Conservation (phyloP, 495 filamentous ascomycete genomes). For the Neurospora sp. region DNA sequence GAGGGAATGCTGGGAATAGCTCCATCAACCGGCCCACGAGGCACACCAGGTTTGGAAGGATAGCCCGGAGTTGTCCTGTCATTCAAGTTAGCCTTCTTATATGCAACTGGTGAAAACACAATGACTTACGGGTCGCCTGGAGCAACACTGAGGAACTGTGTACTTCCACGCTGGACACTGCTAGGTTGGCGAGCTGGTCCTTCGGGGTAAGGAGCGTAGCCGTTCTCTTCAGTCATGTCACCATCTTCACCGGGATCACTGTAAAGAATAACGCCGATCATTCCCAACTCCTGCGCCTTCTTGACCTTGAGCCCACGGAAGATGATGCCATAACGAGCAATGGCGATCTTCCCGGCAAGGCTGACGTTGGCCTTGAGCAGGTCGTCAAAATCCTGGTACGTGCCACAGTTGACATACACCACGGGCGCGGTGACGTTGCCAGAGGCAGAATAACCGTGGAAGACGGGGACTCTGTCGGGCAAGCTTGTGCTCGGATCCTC, state of each 20-base stretch:
- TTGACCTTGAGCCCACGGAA: slow-evolving; percentile 92
- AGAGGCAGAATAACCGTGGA: slow-evolving; percentile 88
- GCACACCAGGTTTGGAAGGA: slow-evolving; percentile 80
- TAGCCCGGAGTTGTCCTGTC: slow-evolving; percentile 77
- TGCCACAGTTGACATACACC: slow-evolving; percentile 86
- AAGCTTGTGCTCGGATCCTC: slow-evolving; percentile 71
- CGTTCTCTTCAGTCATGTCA: slow-evolving; percentile 67
- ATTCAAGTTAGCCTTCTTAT: slow-evolving; percentile 2
- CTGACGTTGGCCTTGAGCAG: slow-evolving; percentile 64
- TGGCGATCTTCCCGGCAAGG: slow-evolving; percentile 74
- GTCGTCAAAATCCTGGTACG: slow-evolving; percentile 75
- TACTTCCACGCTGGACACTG: slow-evolving; percentile 87
- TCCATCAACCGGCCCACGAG: slow-evolving; percentile 58
- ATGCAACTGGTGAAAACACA: neutral
- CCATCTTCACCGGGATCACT: slow-evolving; percentile 87
- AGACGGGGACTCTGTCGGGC: slow-evolving; percentile 71
- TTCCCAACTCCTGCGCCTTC: slow-evolving; percentile 82
- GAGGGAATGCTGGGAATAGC: slow-evolving; percentile 81
- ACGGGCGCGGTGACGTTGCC: slow-evolving; percentile 77
- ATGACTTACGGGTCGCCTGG: slow-evolving; percentile 48
- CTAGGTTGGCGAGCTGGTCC: slow-evolving; percentile 82
- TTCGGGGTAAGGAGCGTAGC: slow-evolving; percentile 68
- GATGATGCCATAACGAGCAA: slow-evolving; percentile 75
- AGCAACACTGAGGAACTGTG: slow-evolving; percentile 63
- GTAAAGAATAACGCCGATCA: slow-evolving; percentile 79